Base-by-base conservation (phyloP, 1,284 basidiomycete species). In the Sporisorium exsertum region DNA sequence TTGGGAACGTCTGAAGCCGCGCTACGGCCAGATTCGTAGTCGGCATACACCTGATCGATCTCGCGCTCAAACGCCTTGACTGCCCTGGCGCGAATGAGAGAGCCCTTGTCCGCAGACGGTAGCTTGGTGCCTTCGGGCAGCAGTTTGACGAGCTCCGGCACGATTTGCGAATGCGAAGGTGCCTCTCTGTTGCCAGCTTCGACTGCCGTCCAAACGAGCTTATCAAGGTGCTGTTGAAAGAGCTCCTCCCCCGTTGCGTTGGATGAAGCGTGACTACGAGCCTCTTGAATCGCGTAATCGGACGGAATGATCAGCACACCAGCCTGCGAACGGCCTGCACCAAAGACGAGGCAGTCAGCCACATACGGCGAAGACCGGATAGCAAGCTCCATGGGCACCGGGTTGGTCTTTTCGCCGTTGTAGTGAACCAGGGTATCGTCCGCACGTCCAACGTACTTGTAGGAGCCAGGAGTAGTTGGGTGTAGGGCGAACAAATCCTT, bases 371-470 rank as follows among this genome's bases (percentile, higher is more conserved):
- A 72, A 12, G 69, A 35, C 0, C 68, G 64, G 29, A 75, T 55
- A 8, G 32, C 58, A 8, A 57, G 35, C 55, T 78, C 77, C 49
- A 78, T 72, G 16, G 77, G 69, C 0, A 72, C 61, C 12, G 77
- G 73, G 35, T 76, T 72, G 40, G 70, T 76, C 63, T 78, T 78
- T 27, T 78, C 66, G 43, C 77, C 73, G 29, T 63, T 72, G 50
- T 45, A 59, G 43, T 78, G 77, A 29, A 89, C 88, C 9, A 89
- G 86, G 0, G 89, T 90, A 70, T 91, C 90, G 72, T 91, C 90
- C 46, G 89, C 81, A n/a, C 90, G 86, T 1, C 90, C 90, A 45
- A 90, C 86, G 62, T 89, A 90, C 76, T 89, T 89, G 86, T 88
- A 89, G 32, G 85, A 83, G 49, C 87, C 82, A 0, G 86, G 84